Evolutionary conservation across 805 yeast species (phyloP).

Genomic region (Ascoidea asiatica): DNA sequence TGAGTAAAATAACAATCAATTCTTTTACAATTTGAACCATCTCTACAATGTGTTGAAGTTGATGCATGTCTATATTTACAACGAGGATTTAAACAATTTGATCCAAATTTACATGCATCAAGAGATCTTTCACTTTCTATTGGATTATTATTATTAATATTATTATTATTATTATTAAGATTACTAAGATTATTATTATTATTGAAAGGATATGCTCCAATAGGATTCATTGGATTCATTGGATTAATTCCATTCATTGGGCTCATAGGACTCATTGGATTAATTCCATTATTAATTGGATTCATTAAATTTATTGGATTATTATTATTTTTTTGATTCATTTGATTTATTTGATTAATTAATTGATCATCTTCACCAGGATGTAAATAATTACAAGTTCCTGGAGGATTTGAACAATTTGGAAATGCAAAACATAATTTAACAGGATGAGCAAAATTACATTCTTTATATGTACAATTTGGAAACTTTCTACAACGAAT

Average conservation of each 20-base stretch:
- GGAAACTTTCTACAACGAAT: slow-evolving; percentile 66
- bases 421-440: slow-evolving; percentile 64
- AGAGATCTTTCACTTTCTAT: slow-evolving; percentile 35
- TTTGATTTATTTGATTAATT: slow-evolving; percentile 35
- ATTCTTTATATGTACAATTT: slow-evolving; percentile 49
- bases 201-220: slow-evolving; percentile 35
- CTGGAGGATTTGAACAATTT: slow-evolving; percentile 64
- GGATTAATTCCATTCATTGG: slow-evolving; percentile 61
- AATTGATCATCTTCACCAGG: slow-evolving; percentile 74
- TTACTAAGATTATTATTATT: slow-evolving; percentile 13
- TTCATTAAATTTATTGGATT: slow-evolving; percentile 66
- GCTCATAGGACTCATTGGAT: slow-evolving; percentile 58
- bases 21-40: slow-evolving; percentile 66
- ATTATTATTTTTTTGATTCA: slow-evolving; percentile 33
- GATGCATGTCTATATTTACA: slow-evolving; percentile 83
- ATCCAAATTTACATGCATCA: slow-evolving; percentile 75
- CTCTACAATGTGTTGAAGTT: slow-evolving; percentile 62
- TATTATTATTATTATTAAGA: neutral
- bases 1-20: slow-evolving; percentile 75
- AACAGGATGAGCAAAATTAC: slow-evolving; percentile 72
- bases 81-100: slow-evolving; percentile 58
- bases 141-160: slow-evolving; percentile 4
- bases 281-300: slow-evolving; percentile 77
- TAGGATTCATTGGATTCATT: slow-evolving; percentile 62
- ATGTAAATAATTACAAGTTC: slow-evolving; percentile 73